Conservation (phyloP, 192 early-diverging fungal genomes). For the Podila clonocystis region DNA sequence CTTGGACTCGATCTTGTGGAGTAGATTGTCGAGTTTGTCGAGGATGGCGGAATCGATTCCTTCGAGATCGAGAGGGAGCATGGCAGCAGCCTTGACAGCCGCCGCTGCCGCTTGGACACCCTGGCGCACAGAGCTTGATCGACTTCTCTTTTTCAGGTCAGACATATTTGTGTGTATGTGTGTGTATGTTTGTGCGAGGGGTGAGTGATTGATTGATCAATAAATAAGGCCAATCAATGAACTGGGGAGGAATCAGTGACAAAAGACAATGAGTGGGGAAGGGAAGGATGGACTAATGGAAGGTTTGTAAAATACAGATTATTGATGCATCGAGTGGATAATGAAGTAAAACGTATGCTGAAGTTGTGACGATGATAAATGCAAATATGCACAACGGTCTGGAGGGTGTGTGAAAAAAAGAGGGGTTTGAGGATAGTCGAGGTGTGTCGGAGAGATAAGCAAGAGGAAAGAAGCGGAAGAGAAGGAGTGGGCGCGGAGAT, state of each 20-base stretch:
- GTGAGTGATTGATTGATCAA: not conserved
- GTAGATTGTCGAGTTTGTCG: constrained; percentile 37
- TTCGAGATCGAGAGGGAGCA: constrained; percentile 45
- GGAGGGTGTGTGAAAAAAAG: not conserved
- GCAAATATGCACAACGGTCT: not conserved
- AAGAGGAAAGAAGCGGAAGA: not conserved
- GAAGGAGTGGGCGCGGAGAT: not conserved
- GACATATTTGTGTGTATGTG: constrained; percentile 16
- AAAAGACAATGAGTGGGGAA: not conserved
- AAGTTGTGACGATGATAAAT: not conserved
- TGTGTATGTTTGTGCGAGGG: not conserved
- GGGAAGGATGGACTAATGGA: not conserved
- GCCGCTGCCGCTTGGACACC: constrained; percentile 45
- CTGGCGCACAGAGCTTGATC: constrained; percentile 42
- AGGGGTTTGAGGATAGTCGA: not conserved
- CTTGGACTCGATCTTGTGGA: constrained; percentile 45
- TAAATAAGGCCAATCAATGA: not conserved
- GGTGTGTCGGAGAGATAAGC: not conserved
- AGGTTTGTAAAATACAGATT: too few relatives aligned
- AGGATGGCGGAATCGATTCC: constrained; percentile 47
- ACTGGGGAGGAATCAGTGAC: not conserved
- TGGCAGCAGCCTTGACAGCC: constrained; percentile 40
- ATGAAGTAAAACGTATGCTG: not conserved
- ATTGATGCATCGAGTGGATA: not conserved
- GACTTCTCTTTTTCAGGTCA: constrained; percentile 39